Base-by-base conservation (phyloP, 1,284 basidiomycete genomes). In the Megacollybia platyphylla region DNA sequence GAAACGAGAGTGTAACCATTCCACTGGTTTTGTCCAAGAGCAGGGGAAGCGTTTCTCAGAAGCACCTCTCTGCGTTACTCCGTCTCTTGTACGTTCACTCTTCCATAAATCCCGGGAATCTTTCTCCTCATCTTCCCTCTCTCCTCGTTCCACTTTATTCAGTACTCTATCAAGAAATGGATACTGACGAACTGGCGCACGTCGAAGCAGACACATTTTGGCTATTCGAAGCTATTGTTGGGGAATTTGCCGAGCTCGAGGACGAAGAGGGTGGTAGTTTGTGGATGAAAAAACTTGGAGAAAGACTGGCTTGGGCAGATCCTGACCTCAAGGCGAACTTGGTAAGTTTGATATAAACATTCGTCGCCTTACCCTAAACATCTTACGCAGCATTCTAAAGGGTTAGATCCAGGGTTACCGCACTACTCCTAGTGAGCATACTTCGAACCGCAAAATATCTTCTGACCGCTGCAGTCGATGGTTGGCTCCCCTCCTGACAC, bases 151-250 rank as follows among this genome's bases (percentile, higher is more conserved):
- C 79, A 0, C 53, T 87, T n/a, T 85, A 85, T 54, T 67, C 68
- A 6, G 73, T 71, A 0, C 60, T 85, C 38, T 58, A 64, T 17
- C 69, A 73, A 52, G 83, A 87, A 52, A 64, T 75, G 0, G 72
- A 83, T 13, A 58, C 68, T 0, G 66, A 73, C 44, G 79, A 84
- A 39, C 52, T 71, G 5, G 67, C 71, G 1, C 83, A 87, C 55
- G 69, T 70, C 5, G 85, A 87, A 56, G 84, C 85, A 1, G 85
- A 87, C 51, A 70, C 78, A 0, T 87, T 87, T 57, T 87, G 84
- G 85, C 52, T 85, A 9, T 82, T 87, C 46, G 81, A 86, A 54
- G 70, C 78, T 0, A 64, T 87, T 52, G 61, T 87, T 1, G 73
- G 75, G 17, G 85, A 87, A 52, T 73, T 86, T 43, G 65, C 73